phyloP scores from a whole-genome alignment of 2,329 filamentous ascomycete species.

The Didymella exigua region DNA sequence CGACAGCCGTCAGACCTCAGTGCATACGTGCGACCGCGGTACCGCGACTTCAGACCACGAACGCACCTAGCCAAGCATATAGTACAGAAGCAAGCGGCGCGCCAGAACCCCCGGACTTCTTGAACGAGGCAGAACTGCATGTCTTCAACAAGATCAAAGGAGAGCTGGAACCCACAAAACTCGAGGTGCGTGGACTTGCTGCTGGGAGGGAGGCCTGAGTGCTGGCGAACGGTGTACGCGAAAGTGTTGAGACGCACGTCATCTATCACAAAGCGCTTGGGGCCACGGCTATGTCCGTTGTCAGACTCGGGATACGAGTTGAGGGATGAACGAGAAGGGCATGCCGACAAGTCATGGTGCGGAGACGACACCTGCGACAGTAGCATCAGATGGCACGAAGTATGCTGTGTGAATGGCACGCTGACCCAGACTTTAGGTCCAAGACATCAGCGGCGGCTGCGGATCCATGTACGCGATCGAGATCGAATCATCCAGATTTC shows the following conservation, averaged over 20 bases:
- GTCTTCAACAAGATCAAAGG: slow-evolving; percentile 55
- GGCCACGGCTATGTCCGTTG: background rate
- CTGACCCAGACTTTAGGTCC: slow-evolving; percentile 55
- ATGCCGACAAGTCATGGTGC: background rate
- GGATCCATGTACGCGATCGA: slow-evolving; percentile 88
- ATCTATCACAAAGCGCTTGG: slow-evolving; percentile 3
- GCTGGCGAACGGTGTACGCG: slow-evolving; percentile 10
- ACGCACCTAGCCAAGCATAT: slow-evolving; percentile 25
- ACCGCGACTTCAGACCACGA: background rate
- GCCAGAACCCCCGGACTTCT: slow-evolving; percentile 53
- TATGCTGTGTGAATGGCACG: slow-evolving; percentile 2
- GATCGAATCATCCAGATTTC: slow-evolving; percentile 73
- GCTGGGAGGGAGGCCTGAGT: slow-evolving; percentile 4
- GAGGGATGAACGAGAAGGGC: background rate
- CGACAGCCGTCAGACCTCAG: slow-evolving; percentile 6
- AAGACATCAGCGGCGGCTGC: slow-evolving; percentile 82
- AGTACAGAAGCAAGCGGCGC: slow-evolving; percentile 26
- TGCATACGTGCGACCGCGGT: slow-evolving; percentile 8
- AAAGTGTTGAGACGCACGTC: slow-evolving; percentile 19
- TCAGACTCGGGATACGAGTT: background rate
- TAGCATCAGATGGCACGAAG: background rate
- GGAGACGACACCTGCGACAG: background rate
- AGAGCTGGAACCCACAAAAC: slow-evolving; percentile 50
- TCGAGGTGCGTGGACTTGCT: slow-evolving; percentile 49
- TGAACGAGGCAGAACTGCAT: slow-evolving; percentile 53